Evolutionary conservation across 441 rosid genomes (phyloP), one percentile per base, ranked within the genome.

Genomic region (Arabidopsis lyrata): DNA sequence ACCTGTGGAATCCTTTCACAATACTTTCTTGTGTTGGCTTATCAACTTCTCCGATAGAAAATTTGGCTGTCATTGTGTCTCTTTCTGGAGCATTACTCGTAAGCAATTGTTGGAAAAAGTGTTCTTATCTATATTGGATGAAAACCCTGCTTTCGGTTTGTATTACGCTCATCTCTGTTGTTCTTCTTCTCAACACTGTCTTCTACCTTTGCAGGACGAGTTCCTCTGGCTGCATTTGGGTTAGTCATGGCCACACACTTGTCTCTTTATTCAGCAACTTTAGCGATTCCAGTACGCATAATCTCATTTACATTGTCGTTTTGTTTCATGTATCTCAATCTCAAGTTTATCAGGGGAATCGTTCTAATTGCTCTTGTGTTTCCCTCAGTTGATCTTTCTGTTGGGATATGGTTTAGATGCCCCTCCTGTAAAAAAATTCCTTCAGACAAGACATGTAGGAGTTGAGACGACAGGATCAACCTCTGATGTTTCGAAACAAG

Each of bases 1-100:
- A 92, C 81, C 55, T 95, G 44, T 89, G 95, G 93, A 92, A 92
- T 86, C 98, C 98, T 74, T 92, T 90, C 84, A 88, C 98, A 2
- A 83, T 92, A 61, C 83, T 81, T 63, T 85, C 93, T 11, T 92
- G 91, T 48, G 89, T 90, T 75, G 98, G 99, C 53, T 86, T 87
- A 79, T 90, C 98, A 12, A 90, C 97, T 36, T 92, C 98, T 5
- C 90, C 97, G 9, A 49, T 92, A 56, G 99, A 95, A 75, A 92
- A 92, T 82, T 54, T 95, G 75, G 84, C 81, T 49, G 66, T 87
- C 63, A 83, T 92, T 59, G 55, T 89, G 72, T 70, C 92, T 9
- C 84, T 90, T 49, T 87, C 83, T 77, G 98, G 96, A 73, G 97
- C 98, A 31, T 88, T 78, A 68, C 83, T 66, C 80, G 97, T 95